Conservation (phyloP, 257 asterid genomes). For the Knoxia roxburghii region DNA sequence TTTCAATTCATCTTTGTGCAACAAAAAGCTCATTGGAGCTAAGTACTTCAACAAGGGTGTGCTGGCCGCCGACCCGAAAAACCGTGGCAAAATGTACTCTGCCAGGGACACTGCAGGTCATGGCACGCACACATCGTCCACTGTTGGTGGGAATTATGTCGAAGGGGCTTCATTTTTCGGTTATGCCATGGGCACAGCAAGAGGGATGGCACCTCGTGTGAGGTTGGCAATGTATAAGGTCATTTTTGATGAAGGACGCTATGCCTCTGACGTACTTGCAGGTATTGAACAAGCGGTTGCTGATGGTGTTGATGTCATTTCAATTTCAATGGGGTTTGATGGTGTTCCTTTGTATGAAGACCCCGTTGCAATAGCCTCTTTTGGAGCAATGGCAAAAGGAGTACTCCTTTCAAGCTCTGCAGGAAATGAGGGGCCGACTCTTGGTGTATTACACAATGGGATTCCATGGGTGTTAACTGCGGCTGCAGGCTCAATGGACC, state of each 20-base stretch:
- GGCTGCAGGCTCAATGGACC: constrained; percentile 31
- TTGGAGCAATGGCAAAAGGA: constrained; percentile 41
- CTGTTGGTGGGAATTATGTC: constrained; percentile 42
- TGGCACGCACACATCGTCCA: constrained; percentile 54
- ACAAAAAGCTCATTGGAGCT: constrained; percentile 1
- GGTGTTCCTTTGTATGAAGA: constrained; percentile 24
- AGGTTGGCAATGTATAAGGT: constrained; percentile 44
- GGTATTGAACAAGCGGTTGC: constrained; percentile 12
- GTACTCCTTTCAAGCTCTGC: constrained; percentile 33
- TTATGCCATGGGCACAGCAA: constrained; percentile 38
- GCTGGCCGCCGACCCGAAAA: constrained; percentile 21
- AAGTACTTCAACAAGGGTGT: constrained; percentile 39
- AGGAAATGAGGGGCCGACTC: constrained; percentile 10
- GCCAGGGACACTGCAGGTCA: constrained; percentile 41
- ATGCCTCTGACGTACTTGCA: background rate
- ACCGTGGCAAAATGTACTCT: constrained; percentile 26
- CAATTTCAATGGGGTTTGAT: constrained; percentile 31
- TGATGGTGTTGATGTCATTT: constrained; percentile 42
- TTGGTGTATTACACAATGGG: constrained; percentile 26
- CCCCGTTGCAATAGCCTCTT: constrained; percentile 35
- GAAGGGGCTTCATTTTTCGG: constrained; percentile 41
- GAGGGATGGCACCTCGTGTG: constrained; percentile 45
- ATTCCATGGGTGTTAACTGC: constrained; percentile 38
- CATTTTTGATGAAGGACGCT: constrained; percentile 18
- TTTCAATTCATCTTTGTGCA: constrained; percentile 25